Conservation (phyloP, 345 rosid genomes). For the Lepidium didymum region DNA sequence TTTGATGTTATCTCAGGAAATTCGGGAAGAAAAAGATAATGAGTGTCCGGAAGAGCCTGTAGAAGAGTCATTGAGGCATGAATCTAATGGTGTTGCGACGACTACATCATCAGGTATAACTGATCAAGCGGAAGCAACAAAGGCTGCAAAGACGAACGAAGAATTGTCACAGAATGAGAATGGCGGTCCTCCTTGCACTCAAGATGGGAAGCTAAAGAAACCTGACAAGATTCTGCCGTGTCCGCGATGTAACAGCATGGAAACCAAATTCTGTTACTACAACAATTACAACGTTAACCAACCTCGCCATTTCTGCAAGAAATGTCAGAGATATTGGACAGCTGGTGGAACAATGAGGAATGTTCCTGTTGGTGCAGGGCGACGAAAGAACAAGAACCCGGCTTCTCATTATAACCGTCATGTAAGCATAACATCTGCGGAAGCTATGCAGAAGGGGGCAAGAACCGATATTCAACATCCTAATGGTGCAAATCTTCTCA, state of each 20-base stretch:
- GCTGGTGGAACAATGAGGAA: conserved; percentile 97
- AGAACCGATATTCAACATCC: conserved; percentile 51
- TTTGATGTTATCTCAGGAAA: conserved; percentile 30
- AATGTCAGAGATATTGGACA: conserved; percentile 97
- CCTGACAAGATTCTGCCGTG: conserved; percentile 83
- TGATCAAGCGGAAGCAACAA: conserved; percentile 1
- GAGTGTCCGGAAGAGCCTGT: conserved; percentile 27
- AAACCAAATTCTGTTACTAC: conserved; percentile 92
- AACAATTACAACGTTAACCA: conserved; percentile 93
- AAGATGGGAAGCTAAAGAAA: conserved; percentile 64
- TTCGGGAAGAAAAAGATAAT: conserved; percentile 25
- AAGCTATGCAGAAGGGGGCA: conserved; percentile 44
- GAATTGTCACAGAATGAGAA: conserved; percentile 39
- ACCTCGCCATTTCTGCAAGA: conserved; percentile 90
- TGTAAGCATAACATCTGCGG: conserved; percentile 41
- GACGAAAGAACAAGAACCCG: conserved; percentile 84
- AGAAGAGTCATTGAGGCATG: conserved; percentile 27
- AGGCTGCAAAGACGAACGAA: conserved; percentile 35
- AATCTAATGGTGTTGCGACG: conserved; percentile 10
- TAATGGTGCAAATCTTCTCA: conserved; percentile 54
- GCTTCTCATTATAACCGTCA: conserved; percentile 63
- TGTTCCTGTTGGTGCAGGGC: conserved; percentile 91
- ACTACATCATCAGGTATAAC: conserved; percentile 31
- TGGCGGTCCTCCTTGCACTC: conserved; percentile 27
- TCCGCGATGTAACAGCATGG: conserved; percentile 93